These are phyloP conservation scores for Geotrichum siamense DNA, from an alignment of 1,139 yeast genomes.

Conservation along the genomic window DNA sequence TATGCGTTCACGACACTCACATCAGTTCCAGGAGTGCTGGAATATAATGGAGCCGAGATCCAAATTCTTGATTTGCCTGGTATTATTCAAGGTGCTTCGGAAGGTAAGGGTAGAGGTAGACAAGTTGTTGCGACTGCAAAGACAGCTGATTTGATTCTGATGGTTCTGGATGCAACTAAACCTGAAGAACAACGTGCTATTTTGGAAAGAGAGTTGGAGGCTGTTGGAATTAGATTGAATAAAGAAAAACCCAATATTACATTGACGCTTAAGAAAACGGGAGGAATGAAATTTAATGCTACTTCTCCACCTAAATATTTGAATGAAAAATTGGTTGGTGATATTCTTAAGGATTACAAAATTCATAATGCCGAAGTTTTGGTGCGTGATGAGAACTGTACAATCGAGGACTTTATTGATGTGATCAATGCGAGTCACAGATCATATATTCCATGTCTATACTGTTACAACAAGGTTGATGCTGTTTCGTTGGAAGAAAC, in stretches of 20 bases:
- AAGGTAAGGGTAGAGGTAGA: slow-evolving; percentile 96
- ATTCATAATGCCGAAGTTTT: slow-evolving; percentile 91
- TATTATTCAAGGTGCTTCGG: slow-evolving; percentile 92
- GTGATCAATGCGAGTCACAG: slow-evolving; percentile 81
- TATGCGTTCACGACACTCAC: slow-evolving; percentile 95
- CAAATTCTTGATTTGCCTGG: slow-evolving; percentile 97
- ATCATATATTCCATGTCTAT: slow-evolving; percentile 82
- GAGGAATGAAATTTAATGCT: slow-evolving; percentile 81
- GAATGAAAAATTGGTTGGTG: slow-evolving; percentile 71
- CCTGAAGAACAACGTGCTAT: slow-evolving; percentile 81
- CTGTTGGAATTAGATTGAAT: slow-evolving; percentile 88
- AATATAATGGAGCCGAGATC: slow-evolving; percentile 93
- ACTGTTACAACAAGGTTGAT: slow-evolving; percentile 91
- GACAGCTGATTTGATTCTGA: slow-evolving; percentile 85
- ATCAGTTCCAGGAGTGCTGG: slow-evolving; percentile 91
- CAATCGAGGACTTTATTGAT: slow-evolving; percentile 92
- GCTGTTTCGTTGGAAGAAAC: slow-evolving; percentile 93
- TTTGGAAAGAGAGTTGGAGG: slow-evolving; percentile 81
- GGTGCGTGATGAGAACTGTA: slow-evolving; percentile 79
- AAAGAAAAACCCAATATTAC: slow-evolving; percentile 74
- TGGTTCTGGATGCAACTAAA: slow-evolving; percentile 95
- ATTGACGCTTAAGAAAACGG: slow-evolving; percentile 73
- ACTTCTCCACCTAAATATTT: slow-evolving; percentile 75
- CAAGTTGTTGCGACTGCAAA: slow-evolving; percentile 95
- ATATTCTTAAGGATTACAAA: slow-evolving; percentile 76